phyloP scores from a whole-genome alignment of 306 rosid genomes.

The Spatholobus suberectus region DNA sequence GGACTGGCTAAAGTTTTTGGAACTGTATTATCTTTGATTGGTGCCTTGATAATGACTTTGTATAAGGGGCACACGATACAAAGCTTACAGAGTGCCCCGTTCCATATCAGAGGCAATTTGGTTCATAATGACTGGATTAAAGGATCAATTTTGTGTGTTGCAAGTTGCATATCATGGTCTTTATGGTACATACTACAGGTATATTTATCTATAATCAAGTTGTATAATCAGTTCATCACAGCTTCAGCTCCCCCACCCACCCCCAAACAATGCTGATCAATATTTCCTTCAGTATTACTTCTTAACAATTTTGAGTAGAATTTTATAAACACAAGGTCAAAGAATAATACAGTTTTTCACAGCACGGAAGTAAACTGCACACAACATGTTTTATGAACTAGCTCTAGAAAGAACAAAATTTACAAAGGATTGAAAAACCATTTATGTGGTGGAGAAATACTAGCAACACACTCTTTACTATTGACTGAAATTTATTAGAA shows the following conservation, averaged over 20 bases:
- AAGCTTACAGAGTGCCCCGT: conserved; percentile 39
- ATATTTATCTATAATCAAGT: neutral
- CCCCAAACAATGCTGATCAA: neutral
- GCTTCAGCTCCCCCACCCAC: neutral
- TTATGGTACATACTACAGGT: conserved; percentile 59
- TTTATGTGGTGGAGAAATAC: neutral
- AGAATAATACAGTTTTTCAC: neutral
- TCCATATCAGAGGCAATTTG: conserved; percentile 34
- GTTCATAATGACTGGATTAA: conserved; percentile 51
- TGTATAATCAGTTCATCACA: neutral
- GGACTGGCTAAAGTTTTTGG: conserved; percentile 54
- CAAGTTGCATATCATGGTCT: conserved; percentile 60
- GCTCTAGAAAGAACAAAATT: neutral
- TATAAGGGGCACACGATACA: conserved; percentile 48
- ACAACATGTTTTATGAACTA: neutral
- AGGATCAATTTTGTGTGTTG: conserved; percentile 52
- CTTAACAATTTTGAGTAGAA: neutral
- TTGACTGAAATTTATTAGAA: too few species aligned
- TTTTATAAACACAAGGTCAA: neutral
- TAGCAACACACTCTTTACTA: too few species aligned
- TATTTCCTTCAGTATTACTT: neutral
- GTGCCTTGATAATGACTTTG: conserved; percentile 44
- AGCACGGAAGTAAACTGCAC: neutral
- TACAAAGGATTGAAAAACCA: neutral
- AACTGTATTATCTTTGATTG: conserved; percentile 46